Base-by-base conservation (phyloP, 768 basidiomycete species). In the Hemileccinum impolitum region DNA sequence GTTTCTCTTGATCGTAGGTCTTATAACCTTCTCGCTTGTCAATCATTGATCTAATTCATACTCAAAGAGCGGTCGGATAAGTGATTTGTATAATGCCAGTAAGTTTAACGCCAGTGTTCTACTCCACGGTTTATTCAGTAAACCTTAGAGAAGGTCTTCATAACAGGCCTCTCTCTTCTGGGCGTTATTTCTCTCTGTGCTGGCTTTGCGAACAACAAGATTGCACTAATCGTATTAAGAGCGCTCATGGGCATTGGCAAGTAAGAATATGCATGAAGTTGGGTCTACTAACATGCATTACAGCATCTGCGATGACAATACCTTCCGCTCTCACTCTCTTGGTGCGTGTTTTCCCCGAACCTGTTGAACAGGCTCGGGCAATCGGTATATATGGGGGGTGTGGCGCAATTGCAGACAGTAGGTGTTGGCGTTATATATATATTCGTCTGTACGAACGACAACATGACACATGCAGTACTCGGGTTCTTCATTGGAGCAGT, bases 261-360 rank as follows among this genome's bases (percentile, higher is more conserved):
- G 63, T n/a, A 34, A 35, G 17, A 26, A 6, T 1, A 3, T 5
- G 31, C 5, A 15, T 0, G 18, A 10, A n/a, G 7, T 42, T 4
- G 23, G 12, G 21, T 47, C 15, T 43, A 17, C 34, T 57, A 5
- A 64, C 18, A 18, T 7, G 17, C 15, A 1, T 43, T 15, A 10
- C 66, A 70, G 75, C 69, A 13, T 78, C 75, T 18, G 69, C 78
- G 2, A 61, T 79, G 66, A 76, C 75, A 6, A 71, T 80, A 38
- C 79, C 79, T 4, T 75, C 78, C 6, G 74, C 77, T 6, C 61
- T 76, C n/a, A 64, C 72, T 34, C 66, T 82, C 30, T 69, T 81
- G 19, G 75, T 80, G 6, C 69, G 72, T 35, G 64, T 77, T 55
- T 82, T 75, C 61, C 74, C 78, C 0, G 71, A 76, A 13, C 73